These are phyloP conservation scores for Trichosporon sp. DNA, from an alignment of 1,284 basidiomycete species.

Conservation along the genomic window DNA sequence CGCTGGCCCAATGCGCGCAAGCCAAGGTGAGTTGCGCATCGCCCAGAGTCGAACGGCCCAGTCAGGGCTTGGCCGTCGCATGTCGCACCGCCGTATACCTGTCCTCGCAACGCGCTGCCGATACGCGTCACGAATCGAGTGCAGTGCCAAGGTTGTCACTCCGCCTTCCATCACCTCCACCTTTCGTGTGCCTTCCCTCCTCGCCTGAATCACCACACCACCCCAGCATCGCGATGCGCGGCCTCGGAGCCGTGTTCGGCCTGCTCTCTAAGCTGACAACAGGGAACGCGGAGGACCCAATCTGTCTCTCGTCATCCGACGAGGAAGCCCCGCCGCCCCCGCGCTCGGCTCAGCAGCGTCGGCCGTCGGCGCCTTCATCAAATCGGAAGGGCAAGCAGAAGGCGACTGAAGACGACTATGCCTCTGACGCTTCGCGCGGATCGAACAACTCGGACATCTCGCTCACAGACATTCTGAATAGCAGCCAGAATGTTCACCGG, in stretches of 20 bases:
- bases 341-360: neutral
- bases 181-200: neutral
- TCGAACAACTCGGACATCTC: neutral
- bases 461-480: neutral
- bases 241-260: slow-evolving; percentile 6
- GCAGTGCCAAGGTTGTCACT: neutral
- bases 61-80: neutral
- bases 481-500: neutral
- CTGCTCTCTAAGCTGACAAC: slow-evolving; percentile 6
- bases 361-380: neutral
- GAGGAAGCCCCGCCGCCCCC: slow-evolving; percentile 7
- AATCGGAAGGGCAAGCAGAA: slow-evolving; percentile 9
- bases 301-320: slow-evolving; percentile 15
- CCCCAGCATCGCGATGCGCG: neutral
- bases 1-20: slow-evolving; percentile 5
- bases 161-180: neutral
- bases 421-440: neutral
- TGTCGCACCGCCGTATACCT: neutral
- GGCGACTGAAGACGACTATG: neutral
- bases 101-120: neutral
- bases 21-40: slow-evolving; percentile 10
- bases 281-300: slow-evolving; percentile 10
- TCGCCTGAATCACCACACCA: neutral
- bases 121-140: neutral
- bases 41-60: neutral